Evolutionary conservation across 2,329 filamentous ascomycete species (phyloP), one percentile per base, ranked within the genome.

Genomic region (Emydomyces testavorans): DNA sequence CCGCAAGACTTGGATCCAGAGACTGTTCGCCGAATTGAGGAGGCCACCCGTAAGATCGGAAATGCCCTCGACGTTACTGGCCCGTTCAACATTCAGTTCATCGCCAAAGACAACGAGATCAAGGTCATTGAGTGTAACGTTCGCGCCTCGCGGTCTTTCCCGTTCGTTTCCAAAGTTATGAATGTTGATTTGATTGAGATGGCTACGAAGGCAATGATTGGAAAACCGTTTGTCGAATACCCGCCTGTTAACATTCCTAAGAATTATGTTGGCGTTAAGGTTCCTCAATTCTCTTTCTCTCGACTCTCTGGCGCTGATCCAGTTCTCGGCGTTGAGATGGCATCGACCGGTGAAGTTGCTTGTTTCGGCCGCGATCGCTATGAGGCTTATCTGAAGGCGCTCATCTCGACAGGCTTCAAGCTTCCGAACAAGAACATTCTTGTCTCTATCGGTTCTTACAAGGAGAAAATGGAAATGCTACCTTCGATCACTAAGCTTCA

Each of bases 91-190:
- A 98, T 98, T 54, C 92, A 98, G 65, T 96, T 98, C 72, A 98
- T 98, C 60, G 92, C 92, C 60, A 96, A 96, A 73, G 89, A 96
- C 66, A 96, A 96, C 65, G 90, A 96, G 57, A 96, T 98, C 74
- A 96, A 96, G 75, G 92, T 98, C 56, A 98, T 98, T 55, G 92
- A 98, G 71, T 96, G 92, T 70, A 98, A 98, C 61, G 92, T 96
- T 52, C 83, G 92, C 54, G 92, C 92, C 13, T 95, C 92, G 38
- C 79, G 92, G 55, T 96, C 90, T 0, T 95, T 95, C 76, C 92
- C 92, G 52, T 98, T 98, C 62, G 89, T 96, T 13, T 95, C 89
- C 55, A 98, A 98, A 74, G 87, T 94, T 56, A 96, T 94, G 86
- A 89, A 89, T 44, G 85, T 95, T 45, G 90, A 98, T 63, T 75